Evolutionary conservation across 1,284 basidiomycete genomes (phyloP), one percentile per base, ranked within the genome.

Genomic region (Cystobasidiaceae sp.): DNA sequence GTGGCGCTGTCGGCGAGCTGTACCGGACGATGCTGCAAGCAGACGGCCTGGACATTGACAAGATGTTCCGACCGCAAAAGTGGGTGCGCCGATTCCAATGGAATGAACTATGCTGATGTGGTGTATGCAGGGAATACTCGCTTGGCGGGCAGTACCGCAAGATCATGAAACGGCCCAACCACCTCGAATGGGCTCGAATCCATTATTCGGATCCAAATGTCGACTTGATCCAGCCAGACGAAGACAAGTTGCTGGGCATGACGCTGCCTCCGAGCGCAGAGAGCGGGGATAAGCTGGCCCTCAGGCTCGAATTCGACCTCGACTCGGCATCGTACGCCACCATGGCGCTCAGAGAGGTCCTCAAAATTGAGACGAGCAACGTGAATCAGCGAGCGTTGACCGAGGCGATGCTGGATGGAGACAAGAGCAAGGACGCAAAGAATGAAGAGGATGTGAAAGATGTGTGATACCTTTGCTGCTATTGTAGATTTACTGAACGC

Each of bases 191-290:
- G 89, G 80, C 82, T 4, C 83, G 89, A 19, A 79, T 97, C 62
- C 82, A 84, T 58, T 99, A 98, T 78, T 94, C 91, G 6, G 90
- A 97, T 75, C 90, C 93, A 0, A 88, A 97, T 73, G 84, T 94
- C 43, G 82, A 90, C 8, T 83, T 98, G 28, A 88, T 89, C 2
- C 91, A 93, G 75, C 87, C 93, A 0, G 96, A 98, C 76, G 96
- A 98, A 78, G 96, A 98, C 78, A 83, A 83, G 69, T 78, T 97
- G 23, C 82, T 97, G 28, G 85, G 85, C 4, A 28, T 66, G 34
- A 28, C 54, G 50, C 39, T 55, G 60, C 15, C 41, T 15, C 4
- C 64, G 15, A 67, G 63, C 0, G 82, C 85, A 66, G 54, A 56
- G 32, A 8, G 15, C 15, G 90, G 90, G 48, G 87, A 84, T 72